phyloP scores from a whole-genome alignment of 805 yeast genomes.

The Isabelozyma gotoi region DNA sequence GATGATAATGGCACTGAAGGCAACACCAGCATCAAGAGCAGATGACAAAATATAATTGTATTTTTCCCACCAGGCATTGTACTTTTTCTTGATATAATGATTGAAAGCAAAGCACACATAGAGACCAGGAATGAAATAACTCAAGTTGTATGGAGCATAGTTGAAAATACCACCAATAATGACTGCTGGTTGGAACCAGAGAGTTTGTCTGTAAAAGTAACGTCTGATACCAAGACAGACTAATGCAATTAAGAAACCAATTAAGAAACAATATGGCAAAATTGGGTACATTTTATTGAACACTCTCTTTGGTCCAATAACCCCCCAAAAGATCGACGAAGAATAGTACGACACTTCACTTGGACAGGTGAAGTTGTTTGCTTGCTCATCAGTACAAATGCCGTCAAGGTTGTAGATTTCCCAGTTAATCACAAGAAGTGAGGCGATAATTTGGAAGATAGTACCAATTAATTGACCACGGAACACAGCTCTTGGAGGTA shows the following conservation, averaged over 20 bases:
- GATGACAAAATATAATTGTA: slow-evolving; percentile 59
- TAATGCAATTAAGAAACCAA: slow-evolving; percentile 40
- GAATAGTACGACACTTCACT: slow-evolving; percentile 38
- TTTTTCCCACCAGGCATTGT: slow-evolving; percentile 61
- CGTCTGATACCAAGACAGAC: slow-evolving; percentile 19
- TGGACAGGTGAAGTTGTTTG: slow-evolving; percentile 25
- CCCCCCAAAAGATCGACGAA: slow-evolving; percentile 50
- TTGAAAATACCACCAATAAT: slow-evolving; percentile 44
- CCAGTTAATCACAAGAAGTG: slow-evolving; percentile 10
- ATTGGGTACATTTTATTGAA: slow-evolving; percentile 51
- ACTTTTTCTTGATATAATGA: slow-evolving; percentile 45
- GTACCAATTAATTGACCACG: slow-evolving; percentile 11
- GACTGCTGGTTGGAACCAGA: slow-evolving; percentile 50
- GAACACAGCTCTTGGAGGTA: slow-evolving; percentile 24
- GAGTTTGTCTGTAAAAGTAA: slow-evolving; percentile 14
- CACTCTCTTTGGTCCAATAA: slow-evolving; percentile 53
- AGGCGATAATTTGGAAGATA: slow-evolving; percentile 5
- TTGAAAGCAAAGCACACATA: slow-evolving; percentile 51
- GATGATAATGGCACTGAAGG: slow-evolving; percentile 53
- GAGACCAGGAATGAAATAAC: slow-evolving; percentile 53
- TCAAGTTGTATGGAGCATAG: slow-evolving; percentile 46
- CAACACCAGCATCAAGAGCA: slow-evolving; percentile 56
- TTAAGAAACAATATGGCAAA: slow-evolving; percentile 51
- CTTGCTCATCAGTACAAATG: slow-evolving; percentile 10
- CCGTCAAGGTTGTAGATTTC: slow-evolving; percentile 6